phyloP scores from a whole-genome alignment of 2,329 filamentous ascomycete species.

The Penicillium sp. region DNA sequence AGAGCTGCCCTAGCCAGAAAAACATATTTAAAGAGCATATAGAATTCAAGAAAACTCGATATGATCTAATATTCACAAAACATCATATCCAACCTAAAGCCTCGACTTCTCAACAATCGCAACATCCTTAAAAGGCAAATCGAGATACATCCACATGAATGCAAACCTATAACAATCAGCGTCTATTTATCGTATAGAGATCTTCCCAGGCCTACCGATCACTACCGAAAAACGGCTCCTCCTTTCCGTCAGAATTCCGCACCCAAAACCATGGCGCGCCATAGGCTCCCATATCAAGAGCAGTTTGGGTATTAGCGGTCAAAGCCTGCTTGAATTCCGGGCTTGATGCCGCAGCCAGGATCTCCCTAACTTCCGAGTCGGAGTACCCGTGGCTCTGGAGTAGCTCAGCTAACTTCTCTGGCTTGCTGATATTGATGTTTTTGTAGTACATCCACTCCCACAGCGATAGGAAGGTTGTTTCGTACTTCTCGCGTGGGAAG shows the following conservation, averaged over 20 bases:
- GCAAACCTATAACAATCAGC: constrained; percentile 25
- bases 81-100: constrained; percentile 4
- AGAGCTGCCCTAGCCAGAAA: neutral
- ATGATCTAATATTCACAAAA: neutral
- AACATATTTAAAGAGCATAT: neutral
- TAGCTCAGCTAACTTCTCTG: constrained; percentile 51
- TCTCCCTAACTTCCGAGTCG: constrained; percentile 52
- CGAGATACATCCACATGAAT: constrained; percentile 67
- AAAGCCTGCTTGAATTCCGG: constrained; percentile 56
- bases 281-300: constrained; percentile 67
- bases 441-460: constrained; percentile 64
- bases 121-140: constrained; percentile 45
- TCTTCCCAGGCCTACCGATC: constrained; percentile 56
- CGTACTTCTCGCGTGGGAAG: constrained; percentile 52
- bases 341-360: constrained; percentile 55
- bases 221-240: constrained; percentile 74
- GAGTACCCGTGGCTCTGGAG: constrained; percentile 32
- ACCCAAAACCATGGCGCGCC: constrained; percentile 77
- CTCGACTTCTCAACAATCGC: constrained; percentile 21
- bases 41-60: neutral
- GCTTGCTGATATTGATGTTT: constrained; percentile 60
- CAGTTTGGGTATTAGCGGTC: constrained; percentile 59
- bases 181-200: neutral
- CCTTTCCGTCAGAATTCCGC: constrained; percentile 51
- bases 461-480: constrained; percentile 55